phyloP scores from a whole-genome alignment of 2,329 filamentous ascomycete species.

The Penicillium verrucosum region DNA sequence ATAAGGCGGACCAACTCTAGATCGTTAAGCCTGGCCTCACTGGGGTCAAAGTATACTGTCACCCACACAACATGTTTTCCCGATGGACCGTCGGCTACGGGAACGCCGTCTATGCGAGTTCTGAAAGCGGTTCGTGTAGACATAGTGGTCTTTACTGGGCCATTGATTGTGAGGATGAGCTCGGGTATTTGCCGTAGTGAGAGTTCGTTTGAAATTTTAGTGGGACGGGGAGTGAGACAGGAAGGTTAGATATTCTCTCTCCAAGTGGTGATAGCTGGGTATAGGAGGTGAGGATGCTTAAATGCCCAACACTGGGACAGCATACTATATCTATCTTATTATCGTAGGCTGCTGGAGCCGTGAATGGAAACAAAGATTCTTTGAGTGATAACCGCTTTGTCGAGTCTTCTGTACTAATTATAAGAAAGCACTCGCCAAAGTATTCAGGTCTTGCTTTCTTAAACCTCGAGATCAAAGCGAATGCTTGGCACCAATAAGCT shows the following conservation, averaged over 20 bases:
- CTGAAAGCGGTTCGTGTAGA: not conserved
- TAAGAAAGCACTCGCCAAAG: not conserved
- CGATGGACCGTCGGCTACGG: not conserved
- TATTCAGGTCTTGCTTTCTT: not conserved
- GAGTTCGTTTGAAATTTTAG: not conserved
- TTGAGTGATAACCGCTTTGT: not conserved
- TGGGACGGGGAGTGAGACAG: too few species aligned
- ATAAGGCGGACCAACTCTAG: not conserved
- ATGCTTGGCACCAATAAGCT: not conserved
- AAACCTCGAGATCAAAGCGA: not conserved
- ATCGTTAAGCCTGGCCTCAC: not conserved
- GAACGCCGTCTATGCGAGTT: not conserved
- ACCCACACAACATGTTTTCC: not conserved
- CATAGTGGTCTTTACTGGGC: not conserved
- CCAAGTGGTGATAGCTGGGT: too few species aligned
- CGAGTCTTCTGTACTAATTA: not conserved
- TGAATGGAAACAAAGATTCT: not conserved
- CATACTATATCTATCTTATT: too few species aligned
- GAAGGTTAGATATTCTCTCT: not conserved
- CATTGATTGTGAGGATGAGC: too few species aligned
- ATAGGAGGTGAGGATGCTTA: too few species aligned
- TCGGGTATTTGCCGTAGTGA: not conserved
- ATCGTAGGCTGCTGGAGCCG: not conserved
- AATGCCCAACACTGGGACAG: not conserved
- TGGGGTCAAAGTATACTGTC: constrained; percentile 1